These are phyloP conservation scores for Chalciporus piperatus DNA, from an alignment of 768 basidiomycete genomes.

Conservation along the genomic window DNA sequence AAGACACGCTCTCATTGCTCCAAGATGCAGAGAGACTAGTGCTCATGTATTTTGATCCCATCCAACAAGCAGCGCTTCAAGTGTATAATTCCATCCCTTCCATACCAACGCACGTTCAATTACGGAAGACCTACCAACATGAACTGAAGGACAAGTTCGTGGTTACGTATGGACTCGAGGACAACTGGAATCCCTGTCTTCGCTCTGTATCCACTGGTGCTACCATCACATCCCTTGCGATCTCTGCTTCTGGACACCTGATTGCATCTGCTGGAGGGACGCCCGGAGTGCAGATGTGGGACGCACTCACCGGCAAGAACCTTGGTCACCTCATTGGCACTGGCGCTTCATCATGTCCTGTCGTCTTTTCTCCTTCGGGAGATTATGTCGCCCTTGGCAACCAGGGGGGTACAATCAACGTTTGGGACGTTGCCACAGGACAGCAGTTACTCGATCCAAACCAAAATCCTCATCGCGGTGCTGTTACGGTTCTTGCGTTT, in stretches of 20 bases:
- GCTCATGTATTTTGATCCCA: conserved; percentile 19
- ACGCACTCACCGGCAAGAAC: conserved; percentile 13
- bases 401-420: conserved; percentile 8
- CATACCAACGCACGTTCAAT: conserved; percentile 2
- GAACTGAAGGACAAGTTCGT: conserved; percentile 11
- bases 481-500: conserved; percentile 13
- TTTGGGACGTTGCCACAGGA: conserved; percentile 20
- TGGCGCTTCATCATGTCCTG: conserved; percentile 12
- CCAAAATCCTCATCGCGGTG: not conserved
- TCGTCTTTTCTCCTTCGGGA: conserved; percentile 15
- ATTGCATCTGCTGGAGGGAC: conserved; percentile 15
- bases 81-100: conserved; percentile 15
- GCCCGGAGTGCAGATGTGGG: conserved; percentile 39
- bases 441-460: conserved; percentile 5
- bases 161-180: conserved; percentile 6
- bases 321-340: conserved; percentile 9
- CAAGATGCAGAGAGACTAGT: conserved; percentile 17
- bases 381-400: conserved; percentile 14
- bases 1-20: conserved; percentile 10
- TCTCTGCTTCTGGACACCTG: conserved; percentile 16
- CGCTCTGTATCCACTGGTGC: conserved; percentile 10
- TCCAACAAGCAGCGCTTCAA: conserved; percentile 17
- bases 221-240: conserved; percentile 12
- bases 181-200: conserved; percentile 15
- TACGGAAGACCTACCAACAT: conserved; percentile 11